A percentile compares a stretch with the other conserved stretches of the same genome.
Evolutionary conservation across 371 early-diverging fungal genomes (phyloP).

Genomic region (Circinella umbellata): DNA sequence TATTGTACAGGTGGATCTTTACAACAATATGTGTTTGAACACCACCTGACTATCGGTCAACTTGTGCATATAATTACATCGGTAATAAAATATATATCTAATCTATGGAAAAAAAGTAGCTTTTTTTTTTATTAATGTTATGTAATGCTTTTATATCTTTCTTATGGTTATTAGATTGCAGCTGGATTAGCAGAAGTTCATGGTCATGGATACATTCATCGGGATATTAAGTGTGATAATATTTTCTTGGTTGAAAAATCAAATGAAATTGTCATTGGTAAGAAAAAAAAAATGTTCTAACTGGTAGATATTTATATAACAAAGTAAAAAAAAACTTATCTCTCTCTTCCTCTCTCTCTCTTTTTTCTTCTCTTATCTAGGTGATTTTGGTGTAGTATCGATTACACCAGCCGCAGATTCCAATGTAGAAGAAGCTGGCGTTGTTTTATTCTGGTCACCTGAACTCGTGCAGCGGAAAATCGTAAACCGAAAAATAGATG

Average conservation of each 20-base stretch:
- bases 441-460: conserved; percentile 59
- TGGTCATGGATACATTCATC: conserved; percentile 52
- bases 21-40: conserved; percentile 56
- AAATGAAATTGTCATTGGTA: conserved; percentile 52
- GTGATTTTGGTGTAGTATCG: conserved; percentile 59
- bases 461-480: conserved; percentile 52
- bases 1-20: conserved; percentile 54
- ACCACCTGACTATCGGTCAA: conserved; percentile 51
- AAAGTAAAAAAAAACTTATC: no score
- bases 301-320: no score
- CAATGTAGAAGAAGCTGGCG: conserved; percentile 55
- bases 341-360: no score
- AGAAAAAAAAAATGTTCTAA: no score
- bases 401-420: conserved; percentile 54
- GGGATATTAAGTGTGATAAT: conserved; percentile 60
- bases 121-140: not conserved
- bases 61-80: conserved; percentile 47
- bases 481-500: conserved; percentile 50
- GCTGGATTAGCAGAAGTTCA: conserved; percentile 52
- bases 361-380: conserved; percentile 27
- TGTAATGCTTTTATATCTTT: not conserved
- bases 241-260: conserved; percentile 47
- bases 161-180: conserved; percentile 32
- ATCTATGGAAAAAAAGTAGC: no score
- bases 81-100: conserved; percentile 29